Percentiles rank a stretch among this genome's conserved stretches.
phyloP scores from a whole-genome alignment of 2,329 filamentous ascomycete genomes.

The Aspergillus sp. region DNA sequence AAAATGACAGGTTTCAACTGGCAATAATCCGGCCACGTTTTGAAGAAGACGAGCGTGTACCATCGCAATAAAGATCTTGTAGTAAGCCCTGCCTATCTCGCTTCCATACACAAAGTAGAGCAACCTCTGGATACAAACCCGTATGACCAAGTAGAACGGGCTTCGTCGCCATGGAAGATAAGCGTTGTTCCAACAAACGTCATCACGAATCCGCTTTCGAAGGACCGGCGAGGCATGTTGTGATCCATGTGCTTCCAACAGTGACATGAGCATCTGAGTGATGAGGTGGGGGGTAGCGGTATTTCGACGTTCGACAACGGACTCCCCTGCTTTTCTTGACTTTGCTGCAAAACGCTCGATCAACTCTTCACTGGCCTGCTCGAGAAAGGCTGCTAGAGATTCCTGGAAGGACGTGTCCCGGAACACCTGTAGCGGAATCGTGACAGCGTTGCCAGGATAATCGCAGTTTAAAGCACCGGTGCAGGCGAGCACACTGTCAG shows the following conservation, averaged over 20 bases:
- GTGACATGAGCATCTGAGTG: conserved; percentile 1
- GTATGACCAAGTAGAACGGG: conserved; percentile 5
- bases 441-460: not conserved
- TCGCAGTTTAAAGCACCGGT: not conserved
- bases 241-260: not conserved
- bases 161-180: conserved; percentile 1
- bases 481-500: not conserved
- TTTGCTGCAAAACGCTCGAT: conserved; percentile 1
- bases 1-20: not conserved
- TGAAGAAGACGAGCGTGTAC: not conserved
- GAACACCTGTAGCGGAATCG: not conserved
- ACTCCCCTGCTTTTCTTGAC: not conserved
- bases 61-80: not conserved
- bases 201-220: conserved; percentile 1
- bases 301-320: not conserved
- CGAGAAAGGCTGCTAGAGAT: not conserved
- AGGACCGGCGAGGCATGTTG: not conserved
- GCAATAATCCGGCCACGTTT: not conserved
- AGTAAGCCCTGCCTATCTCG: not conserved
- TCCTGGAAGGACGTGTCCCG: not conserved
- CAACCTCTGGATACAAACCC: not conserved
- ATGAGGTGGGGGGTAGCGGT: not conserved
- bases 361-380: not conserved
- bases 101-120: not conserved
- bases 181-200: conserved; percentile 2